Conservation (phyloP, 371 early-diverging fungal genomes). For the Conidiobolus coronatus region DNA sequence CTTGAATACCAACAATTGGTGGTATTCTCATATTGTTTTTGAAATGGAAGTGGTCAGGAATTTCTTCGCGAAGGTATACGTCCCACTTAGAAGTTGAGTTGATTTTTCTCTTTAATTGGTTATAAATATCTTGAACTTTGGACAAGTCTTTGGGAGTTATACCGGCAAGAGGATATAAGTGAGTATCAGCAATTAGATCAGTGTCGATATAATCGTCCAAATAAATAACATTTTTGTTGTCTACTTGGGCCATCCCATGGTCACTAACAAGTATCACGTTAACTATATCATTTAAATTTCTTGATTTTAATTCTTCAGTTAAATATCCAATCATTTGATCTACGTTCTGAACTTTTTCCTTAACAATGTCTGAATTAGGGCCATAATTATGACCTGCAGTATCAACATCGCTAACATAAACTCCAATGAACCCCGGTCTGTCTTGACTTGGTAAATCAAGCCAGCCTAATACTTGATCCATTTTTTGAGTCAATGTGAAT, state of each 20-base stretch:
- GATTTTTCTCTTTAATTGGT: slow-evolving; percentile 12
- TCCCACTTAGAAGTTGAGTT: slow-evolving; percentile 21
- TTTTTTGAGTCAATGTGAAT: slow-evolving; percentile 24
- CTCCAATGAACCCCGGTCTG: slow-evolving; percentile 49
- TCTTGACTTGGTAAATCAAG: slow-evolving; percentile 36
- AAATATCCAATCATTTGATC: slow-evolving; percentile 43
- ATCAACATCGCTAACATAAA: slow-evolving; percentile 71
- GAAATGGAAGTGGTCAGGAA: slow-evolving; percentile 41
- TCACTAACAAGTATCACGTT: slow-evolving; percentile 77
- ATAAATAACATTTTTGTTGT: slow-evolving; percentile 29
- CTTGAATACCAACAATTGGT: slow-evolving; percentile 47
- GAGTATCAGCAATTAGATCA: slow-evolving; percentile 12
- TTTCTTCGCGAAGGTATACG: slow-evolving; percentile 33
- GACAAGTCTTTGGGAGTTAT: slow-evolving; percentile 17
- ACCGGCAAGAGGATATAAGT: slow-evolving; percentile 20
- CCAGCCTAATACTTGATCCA: slow-evolving; percentile 43
- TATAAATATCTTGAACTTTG: slow-evolving; percentile 9
- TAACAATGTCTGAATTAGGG: slow-evolving; percentile 32
- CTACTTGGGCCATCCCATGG: slow-evolving; percentile 67
- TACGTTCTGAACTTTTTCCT: slow-evolving; percentile 21
- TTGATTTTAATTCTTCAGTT: slow-evolving; percentile 19
- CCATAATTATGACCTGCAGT: slow-evolving; percentile 55
- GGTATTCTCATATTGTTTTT: slow-evolving; percentile 31
- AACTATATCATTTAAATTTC: slow-evolving; percentile 32
- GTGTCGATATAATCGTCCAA: slow-evolving; percentile 46